A percentile compares a stretch with the other conserved stretches of the same genome.
These are phyloP conservation scores for Hypholoma fasciculare DNA, from an alignment of 768 basidiomycete genomes.

Conservation along the genomic window DNA sequence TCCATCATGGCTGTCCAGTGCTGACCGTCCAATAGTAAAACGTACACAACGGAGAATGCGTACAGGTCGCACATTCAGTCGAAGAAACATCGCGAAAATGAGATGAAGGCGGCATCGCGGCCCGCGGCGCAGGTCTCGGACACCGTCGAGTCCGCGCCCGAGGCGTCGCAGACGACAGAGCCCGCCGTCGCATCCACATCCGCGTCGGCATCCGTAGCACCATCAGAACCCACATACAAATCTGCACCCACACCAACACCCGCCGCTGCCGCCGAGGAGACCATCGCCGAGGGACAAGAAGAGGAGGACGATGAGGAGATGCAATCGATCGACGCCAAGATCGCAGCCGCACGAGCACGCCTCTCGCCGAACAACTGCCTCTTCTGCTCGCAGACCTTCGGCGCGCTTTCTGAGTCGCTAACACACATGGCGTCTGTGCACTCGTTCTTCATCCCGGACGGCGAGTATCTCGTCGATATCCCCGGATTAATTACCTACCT, in stretches of 20 bases:
- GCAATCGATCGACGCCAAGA: slow-evolving; percentile 69
- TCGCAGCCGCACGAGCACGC: slow-evolving; percentile 66
- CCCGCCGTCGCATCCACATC: not conserved
- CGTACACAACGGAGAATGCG: slow-evolving; percentile 87
- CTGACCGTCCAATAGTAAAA: slow-evolving; percentile 58
- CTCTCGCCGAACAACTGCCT: slow-evolving; percentile 74
- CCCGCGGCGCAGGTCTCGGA: slow-evolving; percentile 1
- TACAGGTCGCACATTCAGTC: slow-evolving; percentile 86
- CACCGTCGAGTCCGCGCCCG: slow-evolving; percentile 12
- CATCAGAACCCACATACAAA: not conserved
- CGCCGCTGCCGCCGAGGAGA: not conserved
- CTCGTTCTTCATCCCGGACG: slow-evolving; percentile 96
- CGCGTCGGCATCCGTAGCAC: not conserved
- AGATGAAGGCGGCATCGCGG: slow-evolving; percentile 45
- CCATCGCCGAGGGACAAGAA: slow-evolving; percentile 10
- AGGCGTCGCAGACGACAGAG: slow-evolving; percentile 15
- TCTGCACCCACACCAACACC: not conserved
- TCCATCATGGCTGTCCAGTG: not conserved
- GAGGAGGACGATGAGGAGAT: slow-evolving; percentile 42
- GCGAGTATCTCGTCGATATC: slow-evolving; percentile 84
- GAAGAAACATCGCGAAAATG: slow-evolving; percentile 85
- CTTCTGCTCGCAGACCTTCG: slow-evolving; percentile 67
- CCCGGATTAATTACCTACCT: slow-evolving; percentile 82
- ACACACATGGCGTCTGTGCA: slow-evolving; percentile 86
- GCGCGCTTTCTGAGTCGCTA: slow-evolving; percentile 64